Evolutionary conservation across 306 rosid genomes (phyloP), one percentile per base, ranked within the genome.

Genomic region (Albizia julibrissin): DNA sequence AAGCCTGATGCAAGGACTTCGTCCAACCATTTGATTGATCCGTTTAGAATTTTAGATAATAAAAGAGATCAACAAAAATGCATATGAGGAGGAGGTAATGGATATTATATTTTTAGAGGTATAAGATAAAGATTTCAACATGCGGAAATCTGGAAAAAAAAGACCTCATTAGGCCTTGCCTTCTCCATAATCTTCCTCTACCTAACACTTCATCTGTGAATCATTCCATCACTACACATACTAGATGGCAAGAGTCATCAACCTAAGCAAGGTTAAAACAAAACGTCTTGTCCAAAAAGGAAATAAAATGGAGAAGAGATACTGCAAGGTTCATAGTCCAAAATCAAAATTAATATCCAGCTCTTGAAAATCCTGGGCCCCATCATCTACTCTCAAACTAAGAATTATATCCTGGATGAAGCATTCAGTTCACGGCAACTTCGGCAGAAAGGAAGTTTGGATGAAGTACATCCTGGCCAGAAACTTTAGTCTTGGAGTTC

Each of bases 391-490:
- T 70, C 72, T 9, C 46, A 62, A 76, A 76, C 46, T 69, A 68
- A 54, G 85, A 24, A 80, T 37, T 29, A 69, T 74, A 22, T 73
- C 43, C 39, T 69, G 59, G 65, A 50, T 83, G 27, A 54, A 65
- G 64, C 79, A 76, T 46, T 92, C 91, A 91, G 77, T 79, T 94
- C 72, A 91, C 97, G 37, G 94, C 91, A 84, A 94, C 95, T 88
- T 84, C 94, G 58, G 97, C 89, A 40, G 98, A 89, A 3, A 94
- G 85, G 89, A 18, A 91, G 80, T 77, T 86, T 21, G 94, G 81
- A 82, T 87, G 89, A 52, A 88, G 88, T 43, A 69, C 81, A 74
- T 91, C 94, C 84, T 91, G 92, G 85, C 88, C 91, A 80, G 97
- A 84, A 43, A 84, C 89, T 83, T 91, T 81, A 70, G 85, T 77